Conservation (phyloP, 1,139 yeast species). For the Hanseniaspora gamundiae region DNA sequence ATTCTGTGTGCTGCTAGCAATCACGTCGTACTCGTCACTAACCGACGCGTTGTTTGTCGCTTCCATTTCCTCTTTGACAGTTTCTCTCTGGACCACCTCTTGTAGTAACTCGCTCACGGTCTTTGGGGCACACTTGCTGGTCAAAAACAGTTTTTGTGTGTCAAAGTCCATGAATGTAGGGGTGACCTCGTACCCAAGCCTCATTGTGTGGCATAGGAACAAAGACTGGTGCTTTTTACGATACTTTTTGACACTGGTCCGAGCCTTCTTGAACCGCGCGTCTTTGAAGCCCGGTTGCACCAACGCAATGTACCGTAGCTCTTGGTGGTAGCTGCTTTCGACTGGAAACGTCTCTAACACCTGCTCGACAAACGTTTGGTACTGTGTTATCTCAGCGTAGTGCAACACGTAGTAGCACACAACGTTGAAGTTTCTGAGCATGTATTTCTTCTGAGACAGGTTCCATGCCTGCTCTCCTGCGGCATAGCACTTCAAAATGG, state of each 20-base stretch:
- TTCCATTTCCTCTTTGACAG: too few species aligned
- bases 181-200: not conserved
- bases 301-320: not conserved
- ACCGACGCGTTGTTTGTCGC: too few species aligned
- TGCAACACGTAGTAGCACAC: not conserved
- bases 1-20: too few species aligned
- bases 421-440: not conserved
- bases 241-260: not conserved
- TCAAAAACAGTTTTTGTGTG: not conserved
- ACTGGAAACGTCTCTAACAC: not conserved
- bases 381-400: not conserved
- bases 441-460: not conserved
- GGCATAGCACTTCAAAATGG: not conserved
- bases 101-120: not conserved
- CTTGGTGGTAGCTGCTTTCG: not conserved
- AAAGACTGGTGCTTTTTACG: not conserved
- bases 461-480: not conserved
- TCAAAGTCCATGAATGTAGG: not conserved
- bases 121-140: not conserved
- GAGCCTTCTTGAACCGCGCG: not conserved
- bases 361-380: not conserved
- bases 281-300: not conserved
- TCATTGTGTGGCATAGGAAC: not conserved
- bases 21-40: too few species aligned
- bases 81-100: too few species aligned